phyloP scores from a whole-genome alignment of 495 filamentous ascomycete species.

The Trichoderma reesei region DNA sequence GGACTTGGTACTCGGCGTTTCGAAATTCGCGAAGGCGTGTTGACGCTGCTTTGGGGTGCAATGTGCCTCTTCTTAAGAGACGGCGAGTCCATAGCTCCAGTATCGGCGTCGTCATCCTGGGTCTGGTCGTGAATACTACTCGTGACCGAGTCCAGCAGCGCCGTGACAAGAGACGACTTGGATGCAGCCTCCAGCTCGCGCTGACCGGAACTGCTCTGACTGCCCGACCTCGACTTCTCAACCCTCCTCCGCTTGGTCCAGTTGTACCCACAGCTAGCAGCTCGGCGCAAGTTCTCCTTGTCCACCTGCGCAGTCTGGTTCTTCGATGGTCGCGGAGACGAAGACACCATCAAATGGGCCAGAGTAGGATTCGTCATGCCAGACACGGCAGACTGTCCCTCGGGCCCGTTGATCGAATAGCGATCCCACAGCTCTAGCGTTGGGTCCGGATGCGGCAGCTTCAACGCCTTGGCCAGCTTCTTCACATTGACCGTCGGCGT shows the following conservation, averaged over 20 bases:
- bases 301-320: conserved; percentile 30
- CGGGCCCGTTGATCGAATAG: conserved; percentile 40
- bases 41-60: not conserved
- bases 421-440: conserved; percentile 80
- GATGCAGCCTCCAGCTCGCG: conserved; percentile 20
- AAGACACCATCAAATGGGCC: conserved; percentile 56
- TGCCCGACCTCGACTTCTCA: conserved; percentile 16
- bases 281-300: conserved; percentile 50
- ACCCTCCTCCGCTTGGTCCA: conserved; percentile 52
- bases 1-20: conserved; percentile 12
- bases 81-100: not conserved
- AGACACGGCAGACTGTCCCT: conserved; percentile 20
- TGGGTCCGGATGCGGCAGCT: conserved; percentile 73
- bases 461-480: conserved; percentile 46
- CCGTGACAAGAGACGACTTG: conserved; percentile 44
- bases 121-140: conserved; percentile 12
- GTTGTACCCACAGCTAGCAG: conserved; percentile 56
- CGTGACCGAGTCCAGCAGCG: conserved; percentile 32
- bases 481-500: conserved; percentile 34
- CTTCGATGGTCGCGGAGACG: conserved; percentile 55
- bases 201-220: conserved; percentile 5
- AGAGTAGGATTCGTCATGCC: conserved; percentile 39
- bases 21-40: conserved; percentile 14
- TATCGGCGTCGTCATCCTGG: not conserved
- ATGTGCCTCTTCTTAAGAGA: conserved; percentile 10